Evolutionary conservation across 164 flowering plant species (phyloP).

Genomic region (Tinospora cordifolia): DNA sequence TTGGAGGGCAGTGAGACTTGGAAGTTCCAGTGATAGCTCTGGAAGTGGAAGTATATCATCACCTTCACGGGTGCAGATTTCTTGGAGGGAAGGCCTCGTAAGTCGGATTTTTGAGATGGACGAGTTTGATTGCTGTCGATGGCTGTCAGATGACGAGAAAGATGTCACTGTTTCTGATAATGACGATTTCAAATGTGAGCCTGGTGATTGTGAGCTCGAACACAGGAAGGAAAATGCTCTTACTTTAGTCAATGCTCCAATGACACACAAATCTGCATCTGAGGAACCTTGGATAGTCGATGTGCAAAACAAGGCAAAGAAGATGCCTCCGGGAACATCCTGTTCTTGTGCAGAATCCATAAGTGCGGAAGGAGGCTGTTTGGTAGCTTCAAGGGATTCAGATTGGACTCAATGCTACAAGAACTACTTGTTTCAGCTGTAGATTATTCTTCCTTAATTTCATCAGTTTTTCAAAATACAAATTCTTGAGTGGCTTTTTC

Average conservation of each 20-base stretch:
- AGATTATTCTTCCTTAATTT: no score
- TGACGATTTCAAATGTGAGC: conserved; percentile 3
- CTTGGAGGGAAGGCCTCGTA: conserved; percentile 72
- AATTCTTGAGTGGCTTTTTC: no score
- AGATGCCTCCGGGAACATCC: conserved; percentile 15
- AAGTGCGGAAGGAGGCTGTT: conserved; percentile 56
- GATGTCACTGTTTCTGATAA: no score
- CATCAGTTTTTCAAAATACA: no score
- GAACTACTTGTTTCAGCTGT: conserved; percentile 40
- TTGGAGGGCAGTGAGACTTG: conserved; percentile 20
- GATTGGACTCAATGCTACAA: conserved; percentile 61
- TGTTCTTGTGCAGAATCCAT: conserved; percentile 63
- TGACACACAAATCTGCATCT: conserved; percentile 21
- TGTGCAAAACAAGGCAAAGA: conserved; percentile 19
- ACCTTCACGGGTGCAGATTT: conserved; percentile 47
- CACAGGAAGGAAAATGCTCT: conserved; percentile 15
- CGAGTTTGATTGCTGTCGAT: conserved; percentile 64
- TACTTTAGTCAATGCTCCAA: conserved; percentile 3
- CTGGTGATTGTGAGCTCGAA: conserved; percentile 15
- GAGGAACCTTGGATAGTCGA: conserved; percentile 11
- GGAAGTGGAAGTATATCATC: conserved; percentile 29
- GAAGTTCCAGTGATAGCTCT: conserved; percentile 28
- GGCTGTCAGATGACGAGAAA: conserved; percentile 66
- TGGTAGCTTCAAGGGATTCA: conserved; percentile 57
- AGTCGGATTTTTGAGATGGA: conserved; percentile 62